Conservation (phyloP, 2,329 filamentous ascomycete species). For the Sclerotinia sclerotiorum region DNA sequence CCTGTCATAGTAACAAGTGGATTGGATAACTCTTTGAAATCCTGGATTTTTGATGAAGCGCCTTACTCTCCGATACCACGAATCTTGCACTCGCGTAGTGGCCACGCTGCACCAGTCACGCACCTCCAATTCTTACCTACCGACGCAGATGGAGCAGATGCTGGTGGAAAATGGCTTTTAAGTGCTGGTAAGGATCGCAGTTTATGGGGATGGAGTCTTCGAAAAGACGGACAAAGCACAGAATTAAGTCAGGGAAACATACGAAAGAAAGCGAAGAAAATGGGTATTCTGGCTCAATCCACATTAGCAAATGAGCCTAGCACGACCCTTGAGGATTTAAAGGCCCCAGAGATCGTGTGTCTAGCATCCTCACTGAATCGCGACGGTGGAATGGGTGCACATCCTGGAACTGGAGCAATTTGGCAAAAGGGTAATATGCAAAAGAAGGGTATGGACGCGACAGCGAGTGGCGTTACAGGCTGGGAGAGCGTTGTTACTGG, state of each 20-base stretch:
- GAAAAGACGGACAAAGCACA: conserved; percentile 88
- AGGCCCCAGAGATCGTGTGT: conserved; percentile 87
- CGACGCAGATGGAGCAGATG: conserved; percentile 84
- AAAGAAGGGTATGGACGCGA: conserved; percentile 63
- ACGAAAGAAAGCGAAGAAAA: conserved; percentile 85
- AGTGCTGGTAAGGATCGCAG: conserved; percentile 88
- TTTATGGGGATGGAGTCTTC: conserved; percentile 94
- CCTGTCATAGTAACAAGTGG: conserved; percentile 88
- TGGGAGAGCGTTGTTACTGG: conserved; percentile 98
- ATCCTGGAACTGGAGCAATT: conserved; percentile 73
- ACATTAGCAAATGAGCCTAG: conserved; percentile 59
- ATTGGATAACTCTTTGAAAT: conserved; percentile 88
- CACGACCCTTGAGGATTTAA: conserved; percentile 70
- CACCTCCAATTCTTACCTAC: conserved; percentile 82
- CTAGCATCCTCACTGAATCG: conserved; percentile 90
- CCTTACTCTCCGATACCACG: conserved; percentile 86
- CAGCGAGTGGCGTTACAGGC: conserved; percentile 75
- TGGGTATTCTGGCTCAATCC: conserved; percentile 64
- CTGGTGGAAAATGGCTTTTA: conserved; percentile 88
- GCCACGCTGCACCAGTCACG: conserved; percentile 84
- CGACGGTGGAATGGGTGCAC: conserved; percentile 87
- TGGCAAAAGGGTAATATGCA: conserved; percentile 73
- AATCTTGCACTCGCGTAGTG: conserved; percentile 80
- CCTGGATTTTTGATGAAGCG: conserved; percentile 93
- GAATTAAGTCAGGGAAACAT: conserved; percentile 91